Conservation (phyloP, 345 rosid species). For the Pistacia atlantica region DNA sequence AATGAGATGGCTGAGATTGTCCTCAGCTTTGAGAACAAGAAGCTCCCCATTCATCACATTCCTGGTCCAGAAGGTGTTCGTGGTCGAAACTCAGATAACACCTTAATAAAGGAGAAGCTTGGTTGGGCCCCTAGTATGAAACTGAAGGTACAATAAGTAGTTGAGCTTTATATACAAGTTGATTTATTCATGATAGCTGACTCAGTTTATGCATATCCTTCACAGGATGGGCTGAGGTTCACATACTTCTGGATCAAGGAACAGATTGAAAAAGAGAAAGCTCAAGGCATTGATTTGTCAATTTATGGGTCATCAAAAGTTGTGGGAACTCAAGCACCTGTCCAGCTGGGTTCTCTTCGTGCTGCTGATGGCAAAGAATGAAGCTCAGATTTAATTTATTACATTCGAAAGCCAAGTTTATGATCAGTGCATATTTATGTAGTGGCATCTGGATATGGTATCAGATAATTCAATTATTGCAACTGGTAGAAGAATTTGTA, state of each 20-base stretch:
- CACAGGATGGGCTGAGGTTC: slow-evolving; percentile 57
- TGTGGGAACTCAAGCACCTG: slow-evolving; percentile 63
- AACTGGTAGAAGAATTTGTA: neutral
- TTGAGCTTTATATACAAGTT: neutral
- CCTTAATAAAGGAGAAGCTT: slow-evolving; percentile 55
- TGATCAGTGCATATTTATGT: neutral
- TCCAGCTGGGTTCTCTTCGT: slow-evolving; percentile 58
- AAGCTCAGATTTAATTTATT: neutral
- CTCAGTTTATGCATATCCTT: slow-evolving; percentile 10
- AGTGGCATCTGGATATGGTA: neutral
- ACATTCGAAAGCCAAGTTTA: neutral
- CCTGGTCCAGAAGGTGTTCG: slow-evolving; percentile 70
- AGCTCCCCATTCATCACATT: slow-evolving; percentile 56
- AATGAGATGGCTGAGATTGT: slow-evolving; percentile 63
- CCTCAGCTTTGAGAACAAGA: slow-evolving; percentile 49
- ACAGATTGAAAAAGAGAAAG: slow-evolving; percentile 61
- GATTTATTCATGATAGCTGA: neutral
- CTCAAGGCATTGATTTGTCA: slow-evolving; percentile 46
- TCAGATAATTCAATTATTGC: neutral
- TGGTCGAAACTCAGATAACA: slow-evolving; percentile 62
- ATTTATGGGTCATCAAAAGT: slow-evolving; percentile 60
- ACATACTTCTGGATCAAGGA: slow-evolving; percentile 65
- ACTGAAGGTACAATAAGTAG: slow-evolving; percentile 38
- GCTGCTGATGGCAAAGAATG: slow-evolving; percentile 61
- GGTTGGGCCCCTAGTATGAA: slow-evolving; percentile 66